Evolutionary conservation across 2,329 filamentous ascomycete species (phyloP), one percentile per base, ranked within the genome.

Genomic region (Zymoseptoria passerinii): DNA sequence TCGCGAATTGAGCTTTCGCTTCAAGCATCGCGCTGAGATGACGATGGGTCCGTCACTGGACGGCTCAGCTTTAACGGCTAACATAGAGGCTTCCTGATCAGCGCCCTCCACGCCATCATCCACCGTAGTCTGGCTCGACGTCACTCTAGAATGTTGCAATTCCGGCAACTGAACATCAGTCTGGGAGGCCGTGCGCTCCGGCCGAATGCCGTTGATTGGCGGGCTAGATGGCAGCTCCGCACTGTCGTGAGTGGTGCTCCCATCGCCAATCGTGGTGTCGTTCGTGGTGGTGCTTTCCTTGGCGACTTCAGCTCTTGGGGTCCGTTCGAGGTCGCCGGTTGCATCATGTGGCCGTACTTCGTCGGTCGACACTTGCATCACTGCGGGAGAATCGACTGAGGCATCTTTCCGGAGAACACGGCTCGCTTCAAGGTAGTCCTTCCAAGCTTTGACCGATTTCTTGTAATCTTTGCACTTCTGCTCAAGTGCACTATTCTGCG

Each of bases 71-170:
- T 44, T 44, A 5, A 44, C 35, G 5, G 35, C n/a, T 16, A 44
- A n/a, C 13, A 44, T 16, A n/a, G 35, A 44, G 16, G 35, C n/a
- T n/a, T n/a, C 35, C n/a, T 44, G 35, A 16, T 44, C 16, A 16
- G 35, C 13, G 16, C 16, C 35, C 35, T 44, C 35, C 35, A n/a
- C 13, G n/a, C 35, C 35, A 8, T 60, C 59, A 16, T 61, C 61
- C 3, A 62, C 72, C 4, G 76, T 79, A 2, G 74, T 77, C 61
- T 78, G 76, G 57, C 76, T 78, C 1, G 76, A 79, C 13, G 66
- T 67, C 4, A 67, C 50, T 44, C 35, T 44, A 2, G 35, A 44
- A 16, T n/a, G 35, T 44, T 5, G 10, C 35, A 16, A 5, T n/a
- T 1, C 5, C 4, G 35, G 35, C 35, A n/a, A 13, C 3, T 44